phyloP scores from a whole-genome alignment of 805 yeast species.

The Schwanniomyces polymorphus region DNA sequence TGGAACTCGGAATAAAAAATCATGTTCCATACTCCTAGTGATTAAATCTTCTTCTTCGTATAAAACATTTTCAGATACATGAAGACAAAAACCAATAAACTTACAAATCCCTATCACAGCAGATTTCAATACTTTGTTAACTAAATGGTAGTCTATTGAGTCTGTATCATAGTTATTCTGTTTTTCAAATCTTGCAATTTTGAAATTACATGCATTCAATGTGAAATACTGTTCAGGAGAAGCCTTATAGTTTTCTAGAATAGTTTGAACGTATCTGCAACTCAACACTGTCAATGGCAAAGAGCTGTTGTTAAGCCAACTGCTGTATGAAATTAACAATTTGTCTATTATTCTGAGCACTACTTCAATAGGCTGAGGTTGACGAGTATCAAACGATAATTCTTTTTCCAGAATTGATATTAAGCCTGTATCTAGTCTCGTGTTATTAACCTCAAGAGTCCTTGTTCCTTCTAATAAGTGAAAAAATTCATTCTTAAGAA shows the following conservation, averaged over 20 bases:
- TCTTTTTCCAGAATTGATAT: conserved; percentile 49
- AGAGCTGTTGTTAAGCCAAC: conserved; percentile 78
- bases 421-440: conserved; percentile 74
- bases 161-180: conserved; percentile 6
- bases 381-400: conserved; percentile 43
- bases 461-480: conserved; percentile 81
- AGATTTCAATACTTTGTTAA: conserved; percentile 52
- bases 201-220: conserved; percentile 9
- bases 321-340: conserved; percentile 52
- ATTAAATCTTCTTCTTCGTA: conserved; percentile 78
- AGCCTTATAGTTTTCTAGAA: conserved; percentile 43
- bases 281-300: conserved; percentile 77
- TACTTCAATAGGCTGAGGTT: conserved; percentile 34
- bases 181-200: conserved; percentile 11
- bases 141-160: conserved; percentile 25
- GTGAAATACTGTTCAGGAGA: conserved; percentile 11
- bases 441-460: conserved; percentile 77
- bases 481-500: conserved; percentile 61
- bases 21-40: conserved; percentile 58
- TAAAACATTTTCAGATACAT: conserved; percentile 57
- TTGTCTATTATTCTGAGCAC: conserved; percentile 55
- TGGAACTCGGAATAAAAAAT: conserved; percentile 24
- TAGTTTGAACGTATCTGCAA: conserved; percentile 66
- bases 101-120: conserved; percentile 54
- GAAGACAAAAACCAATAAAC: conserved; percentile 48